Base-by-base conservation (phyloP, 192 early-diverging fungal genomes). In the Pilaira anomala region DNA sequence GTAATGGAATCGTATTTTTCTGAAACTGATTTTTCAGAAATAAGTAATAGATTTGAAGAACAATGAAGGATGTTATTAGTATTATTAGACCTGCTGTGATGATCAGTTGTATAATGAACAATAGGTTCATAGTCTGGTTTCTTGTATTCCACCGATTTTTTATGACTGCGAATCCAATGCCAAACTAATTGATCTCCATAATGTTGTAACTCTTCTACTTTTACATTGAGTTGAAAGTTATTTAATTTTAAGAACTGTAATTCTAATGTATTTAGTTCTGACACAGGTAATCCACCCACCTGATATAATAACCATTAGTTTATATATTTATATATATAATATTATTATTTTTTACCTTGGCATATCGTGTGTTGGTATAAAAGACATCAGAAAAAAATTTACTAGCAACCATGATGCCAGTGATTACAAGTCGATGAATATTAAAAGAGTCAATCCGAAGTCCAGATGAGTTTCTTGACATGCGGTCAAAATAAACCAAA, bases 301-400 rank as follows among this genome's bases (percentile, higher is more conserved):
- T 82, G 76, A 40, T 13, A 39, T 16, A 57, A 3, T 3, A 45
- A n/a, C 16, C 6, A 36, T 46, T 14, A 46, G 44, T 46, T 2
- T 19, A 46, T 19, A 46, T 19, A 46, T 16, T n/a, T 45, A 12
- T 45, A 45, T 45, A 16, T 7, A 45, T 3, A n/a, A 45, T 3
- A 33, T 4, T 9, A 9, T 36, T 36, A 16, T 45, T 3, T 13
- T 19, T 46, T 46, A 83, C 81, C 78, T 87, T 87, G 52, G 91
- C 88, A 65, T 93, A 93, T 45, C 93, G 85, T 19, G 89, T 83
- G 63, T 97, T 97, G 52, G 93, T 93, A 72, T 88, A 97, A 62
- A 97, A 97, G 16, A 97, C 84, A 74, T 97, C 94, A 1, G 88
- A 91, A 60, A 91, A 91, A 74, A 89, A 94, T 66, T 97, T 97